Conservation (phyloP, 805 yeast species). For the Candida montana region DNA sequence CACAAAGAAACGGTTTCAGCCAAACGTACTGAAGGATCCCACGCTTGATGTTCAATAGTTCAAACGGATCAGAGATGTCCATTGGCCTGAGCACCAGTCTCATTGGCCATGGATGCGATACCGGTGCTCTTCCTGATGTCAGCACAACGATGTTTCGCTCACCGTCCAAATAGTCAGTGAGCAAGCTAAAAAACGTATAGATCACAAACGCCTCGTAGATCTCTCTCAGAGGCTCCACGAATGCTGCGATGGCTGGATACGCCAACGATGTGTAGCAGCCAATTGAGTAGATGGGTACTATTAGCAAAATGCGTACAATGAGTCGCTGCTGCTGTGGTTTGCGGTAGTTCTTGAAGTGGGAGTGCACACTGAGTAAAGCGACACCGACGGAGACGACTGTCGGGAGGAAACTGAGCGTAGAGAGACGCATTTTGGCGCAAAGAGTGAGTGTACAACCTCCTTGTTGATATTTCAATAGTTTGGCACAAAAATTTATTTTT, state of each 20-base stretch:
- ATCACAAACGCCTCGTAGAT: slow-evolving; percentile 95
- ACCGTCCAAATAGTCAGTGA: slow-evolving; percentile 86
- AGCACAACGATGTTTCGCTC: slow-evolving; percentile 76
- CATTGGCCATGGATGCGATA: slow-evolving; percentile 52
- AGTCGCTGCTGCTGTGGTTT: slow-evolving; percentile 86
- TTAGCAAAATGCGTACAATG: slow-evolving; percentile 71
- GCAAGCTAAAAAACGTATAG: slow-evolving; percentile 81
- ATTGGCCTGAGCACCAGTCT: slow-evolving; percentile 47
- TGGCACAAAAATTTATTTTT: background rate
- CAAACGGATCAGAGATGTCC: slow-evolving; percentile 82
- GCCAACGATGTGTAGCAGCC: slow-evolving; percentile 58
- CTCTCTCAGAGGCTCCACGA: slow-evolving; percentile 74
- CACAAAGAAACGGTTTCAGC: slow-evolving; percentile 81
- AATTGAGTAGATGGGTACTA: slow-evolving; percentile 76
- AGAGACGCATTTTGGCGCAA: slow-evolving; percentile 4
- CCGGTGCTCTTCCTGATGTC: slow-evolving; percentile 68
- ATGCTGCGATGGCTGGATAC: slow-evolving; percentile 38
- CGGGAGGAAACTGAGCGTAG: slow-evolving; percentile 4
- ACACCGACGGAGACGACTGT: slow-evolving; percentile 4
- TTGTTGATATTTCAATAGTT: background rate
- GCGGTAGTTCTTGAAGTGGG: slow-evolving; percentile 68
- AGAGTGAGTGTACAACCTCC: no score
- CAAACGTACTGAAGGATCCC: slow-evolving; percentile 92
- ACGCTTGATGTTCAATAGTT: slow-evolving; percentile 71
- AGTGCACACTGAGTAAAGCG: slow-evolving; percentile 35